Percentiles rank a stretch among this genome's conserved stretches.
Evolutionary conservation across 345 rosid genomes (phyloP).

Genomic region (Eucalyptus camaldulensis): DNA sequence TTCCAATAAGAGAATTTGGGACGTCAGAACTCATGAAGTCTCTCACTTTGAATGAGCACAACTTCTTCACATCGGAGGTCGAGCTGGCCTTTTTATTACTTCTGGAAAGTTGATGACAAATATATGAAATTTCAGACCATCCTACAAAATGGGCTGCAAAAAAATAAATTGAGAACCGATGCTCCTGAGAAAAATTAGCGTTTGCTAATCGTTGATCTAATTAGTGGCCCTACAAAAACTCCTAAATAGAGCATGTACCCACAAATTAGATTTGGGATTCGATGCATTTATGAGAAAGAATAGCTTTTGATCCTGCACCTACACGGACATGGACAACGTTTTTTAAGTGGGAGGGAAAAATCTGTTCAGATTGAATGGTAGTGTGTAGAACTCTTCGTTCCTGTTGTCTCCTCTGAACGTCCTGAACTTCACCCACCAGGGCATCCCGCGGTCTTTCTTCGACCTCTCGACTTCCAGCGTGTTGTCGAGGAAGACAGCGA

Average conservation of each 20-base stretch:
- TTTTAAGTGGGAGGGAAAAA: constrained; percentile 82
- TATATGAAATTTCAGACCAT: not conserved
- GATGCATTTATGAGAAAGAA: not conserved
- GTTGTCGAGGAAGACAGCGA: constrained; percentile 74
- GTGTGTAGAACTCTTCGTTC: constrained; percentile 86
- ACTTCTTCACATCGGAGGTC: not conserved
- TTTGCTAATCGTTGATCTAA: not conserved
- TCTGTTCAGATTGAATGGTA: constrained; percentile 93
- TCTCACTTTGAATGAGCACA: not conserved
- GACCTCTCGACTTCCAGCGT: constrained; percentile 76
- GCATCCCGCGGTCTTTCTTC: constrained; percentile 91
- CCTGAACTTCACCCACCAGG: constrained; percentile 96
- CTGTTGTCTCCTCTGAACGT: constrained; percentile 85
- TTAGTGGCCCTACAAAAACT: not conserved
- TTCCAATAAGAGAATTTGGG: not conserved
- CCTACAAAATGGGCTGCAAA: constrained; percentile 1
- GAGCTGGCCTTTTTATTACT: not conserved
- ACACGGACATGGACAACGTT: not conserved
- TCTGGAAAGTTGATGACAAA: not conserved
- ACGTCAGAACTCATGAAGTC: not conserved
- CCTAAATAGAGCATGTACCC: not conserved
- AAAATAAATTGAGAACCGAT: not conserved
- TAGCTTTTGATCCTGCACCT: not conserved
- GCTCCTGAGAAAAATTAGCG: not conserved
- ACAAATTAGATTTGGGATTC: not conserved